Conservation (phyloP, 2,329 filamentous ascomycete species). For the Penicillium sp. region DNA sequence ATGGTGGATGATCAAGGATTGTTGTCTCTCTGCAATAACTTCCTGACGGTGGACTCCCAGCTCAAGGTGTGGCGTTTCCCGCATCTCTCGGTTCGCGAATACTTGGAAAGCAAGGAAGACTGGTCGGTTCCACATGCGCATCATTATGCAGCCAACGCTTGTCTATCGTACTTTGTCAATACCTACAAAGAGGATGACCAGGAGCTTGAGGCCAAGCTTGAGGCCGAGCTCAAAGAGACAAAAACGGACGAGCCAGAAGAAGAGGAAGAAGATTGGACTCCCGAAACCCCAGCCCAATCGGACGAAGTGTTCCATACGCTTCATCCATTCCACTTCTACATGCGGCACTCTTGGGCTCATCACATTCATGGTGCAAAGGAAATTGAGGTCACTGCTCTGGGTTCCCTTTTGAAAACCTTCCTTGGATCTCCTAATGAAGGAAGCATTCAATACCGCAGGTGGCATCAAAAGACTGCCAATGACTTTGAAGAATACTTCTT, state of each 20-base stretch:
- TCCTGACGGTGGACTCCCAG: slow-evolving; percentile 10
- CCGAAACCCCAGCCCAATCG: no score
- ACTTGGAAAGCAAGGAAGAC: slow-evolving; percentile 5
- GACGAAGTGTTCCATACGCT: slow-evolving; percentile 1
- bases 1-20: slow-evolving; percentile 6
- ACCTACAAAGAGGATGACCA: slow-evolving; percentile 7
- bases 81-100: slow-evolving; percentile 13
- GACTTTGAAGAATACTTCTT: slow-evolving; percentile 1
- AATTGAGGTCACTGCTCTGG: not conserved
- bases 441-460: slow-evolving; percentile 9
- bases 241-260: no score
- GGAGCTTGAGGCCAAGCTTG: not conserved
- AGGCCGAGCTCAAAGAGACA: slow-evolving; percentile 1
- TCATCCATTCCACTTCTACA: slow-evolving; percentile 10
- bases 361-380: slow-evolving; percentile 4
- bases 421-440: slow-evolving; percentile 4
- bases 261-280: no score
- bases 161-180: slow-evolving; percentile 6
- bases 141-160: slow-evolving; percentile 7
- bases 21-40: slow-evolving; percentile 9
- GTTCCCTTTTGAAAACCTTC: slow-evolving; percentile 6
- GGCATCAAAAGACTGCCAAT: slow-evolving; percentile 2
- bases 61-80: slow-evolving; percentile 12
- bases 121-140: not conserved
- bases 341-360: slow-evolving; percentile 9